Percentiles rank a stretch among this genome's conserved stretches.
phyloP scores from a whole-genome alignment of 192 early-diverging fungal genomes.

The Backusella westeae region DNA sequence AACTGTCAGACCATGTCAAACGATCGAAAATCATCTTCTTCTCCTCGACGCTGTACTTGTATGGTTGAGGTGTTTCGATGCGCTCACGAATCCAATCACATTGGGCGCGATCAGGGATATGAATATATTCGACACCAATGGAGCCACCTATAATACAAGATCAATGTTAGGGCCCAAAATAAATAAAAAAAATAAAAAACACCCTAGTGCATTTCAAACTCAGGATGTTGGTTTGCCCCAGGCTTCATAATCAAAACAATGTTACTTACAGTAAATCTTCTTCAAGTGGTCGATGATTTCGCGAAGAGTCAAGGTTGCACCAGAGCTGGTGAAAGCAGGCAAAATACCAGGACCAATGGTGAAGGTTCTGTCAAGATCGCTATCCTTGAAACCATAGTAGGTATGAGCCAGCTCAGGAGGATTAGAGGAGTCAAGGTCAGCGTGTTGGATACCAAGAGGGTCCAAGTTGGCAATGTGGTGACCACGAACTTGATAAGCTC shows the following conservation, averaged over 20 bases:
- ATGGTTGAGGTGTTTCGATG: slow-evolving; percentile 89
- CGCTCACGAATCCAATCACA: slow-evolving; percentile 96
- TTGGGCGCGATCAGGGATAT: slow-evolving; percentile 93
- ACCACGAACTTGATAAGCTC: slow-evolving; percentile 95
- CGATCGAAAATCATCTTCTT: slow-evolving; percentile 94
- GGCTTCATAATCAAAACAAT: neutral
- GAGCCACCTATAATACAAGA: slow-evolving; percentile 56
- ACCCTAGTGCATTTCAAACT: slow-evolving; percentile 2
- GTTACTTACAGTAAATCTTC: slow-evolving; percentile 79
- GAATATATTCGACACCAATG: slow-evolving; percentile 98
- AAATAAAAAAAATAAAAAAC: neutral
- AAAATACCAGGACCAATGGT: slow-evolving; percentile 93
- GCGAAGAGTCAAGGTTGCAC: slow-evolving; percentile 80
- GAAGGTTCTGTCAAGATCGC: slow-evolving; percentile 90
- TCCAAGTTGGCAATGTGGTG: slow-evolving; percentile 96
- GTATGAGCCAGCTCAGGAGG: slow-evolving; percentile 81
- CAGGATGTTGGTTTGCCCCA: neutral
- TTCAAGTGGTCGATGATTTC: slow-evolving; percentile 86
- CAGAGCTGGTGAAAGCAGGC: slow-evolving; percentile 75
- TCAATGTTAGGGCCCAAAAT: neutral
- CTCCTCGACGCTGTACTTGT: slow-evolving; percentile 85
- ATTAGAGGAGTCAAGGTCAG: slow-evolving; percentile 47
- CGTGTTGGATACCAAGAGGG: slow-evolving; percentile 81
- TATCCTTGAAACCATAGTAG: slow-evolving; percentile 95
- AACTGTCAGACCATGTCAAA: slow-evolving; percentile 94